Conservation (phyloP, 176 grass and related monocot species). For the Neostapfia colusana region DNA sequence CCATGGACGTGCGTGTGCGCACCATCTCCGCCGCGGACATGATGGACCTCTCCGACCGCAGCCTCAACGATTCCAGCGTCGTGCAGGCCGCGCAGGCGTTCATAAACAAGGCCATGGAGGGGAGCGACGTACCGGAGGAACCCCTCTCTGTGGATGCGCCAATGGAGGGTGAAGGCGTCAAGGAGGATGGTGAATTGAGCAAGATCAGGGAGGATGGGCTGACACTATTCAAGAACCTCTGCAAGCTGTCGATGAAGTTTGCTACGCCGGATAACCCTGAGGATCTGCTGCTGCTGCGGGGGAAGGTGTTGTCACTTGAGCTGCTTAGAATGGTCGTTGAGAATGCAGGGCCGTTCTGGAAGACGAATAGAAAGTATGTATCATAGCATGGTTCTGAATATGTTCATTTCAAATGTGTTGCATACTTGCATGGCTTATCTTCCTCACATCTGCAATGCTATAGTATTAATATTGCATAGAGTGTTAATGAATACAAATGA, state of each 20-base stretch:
- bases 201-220: slow-evolving; percentile 78
- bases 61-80: slow-evolving; percentile 88
- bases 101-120: slow-evolving; percentile 90
- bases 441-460: background rate
- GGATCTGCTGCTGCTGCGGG: slow-evolving; percentile 75
- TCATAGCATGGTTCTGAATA: background rate
- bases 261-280: slow-evolving; percentile 64
- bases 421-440: slow-evolving; percentile 29
- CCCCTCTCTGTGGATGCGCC: background rate
- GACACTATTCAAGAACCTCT: slow-evolving; percentile 84
- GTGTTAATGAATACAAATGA: background rate
- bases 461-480: slow-evolving; percentile 3
- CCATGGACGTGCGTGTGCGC: slow-evolving; percentile 60
- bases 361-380: slow-evolving; percentile 68
- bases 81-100: slow-evolving; percentile 78
- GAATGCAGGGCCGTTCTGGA: slow-evolving; percentile 78
- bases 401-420: slow-evolving; percentile 1
- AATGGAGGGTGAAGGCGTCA: slow-evolving; percentile 21
- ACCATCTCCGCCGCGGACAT: slow-evolving; percentile 78
- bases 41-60: slow-evolving; percentile 96
- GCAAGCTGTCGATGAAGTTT: slow-evolving; percentile 96
- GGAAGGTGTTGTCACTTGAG: slow-evolving; percentile 89
- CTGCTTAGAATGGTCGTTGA: slow-evolving; percentile 82
- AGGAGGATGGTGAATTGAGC: slow-evolving; percentile 46
- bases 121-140: slow-evolving; percentile 43